A percentile compares a stretch with the other conserved stretches of the same genome.
Conservation (phyloP, 192 early-diverging fungal genomes). For the Haplosporangium gracile region DNA sequence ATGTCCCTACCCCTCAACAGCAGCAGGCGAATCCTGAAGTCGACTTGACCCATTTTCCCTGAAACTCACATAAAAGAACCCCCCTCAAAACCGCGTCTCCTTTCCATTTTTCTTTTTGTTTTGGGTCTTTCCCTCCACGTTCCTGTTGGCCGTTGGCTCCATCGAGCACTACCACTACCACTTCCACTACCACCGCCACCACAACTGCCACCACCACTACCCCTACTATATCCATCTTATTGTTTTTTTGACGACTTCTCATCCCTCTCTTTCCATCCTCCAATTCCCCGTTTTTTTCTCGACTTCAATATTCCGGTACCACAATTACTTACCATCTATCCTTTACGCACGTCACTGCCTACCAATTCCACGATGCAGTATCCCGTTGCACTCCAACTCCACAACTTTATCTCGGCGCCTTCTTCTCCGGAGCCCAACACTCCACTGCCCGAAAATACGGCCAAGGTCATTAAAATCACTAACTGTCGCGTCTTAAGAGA, state of each 20-base stretch:
- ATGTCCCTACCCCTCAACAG: slow-evolving; percentile 15
- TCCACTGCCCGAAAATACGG: slow-evolving; percentile 25
- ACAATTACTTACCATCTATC: not conserved
- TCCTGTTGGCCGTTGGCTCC: not conserved
- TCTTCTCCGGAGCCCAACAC: slow-evolving; percentile 41
- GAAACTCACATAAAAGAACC: not conserved
- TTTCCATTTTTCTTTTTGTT: not conserved
- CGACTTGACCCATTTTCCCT: slow-evolving; percentile 35
- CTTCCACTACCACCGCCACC: not conserved
- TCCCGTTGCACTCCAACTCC: slow-evolving; percentile 42
- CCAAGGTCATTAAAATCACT: slow-evolving; percentile 70
- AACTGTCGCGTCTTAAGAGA: slow-evolving; percentile 81
- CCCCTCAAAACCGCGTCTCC: not conserved
- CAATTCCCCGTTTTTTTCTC: not conserved
- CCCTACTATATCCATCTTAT: not conserved
- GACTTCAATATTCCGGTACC: not conserved
- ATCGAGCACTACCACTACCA: not conserved
- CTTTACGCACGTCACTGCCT: not conserved
- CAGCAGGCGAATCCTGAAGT: slow-evolving; percentile 33
- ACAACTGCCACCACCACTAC: not conserved
- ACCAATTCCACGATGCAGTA: slow-evolving; percentile 21
- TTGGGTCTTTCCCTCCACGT: not conserved
- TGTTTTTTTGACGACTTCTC: not conserved
- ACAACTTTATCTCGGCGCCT: slow-evolving; percentile 28
- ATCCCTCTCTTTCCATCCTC: not conserved